Base-by-base conservation (phyloP, 441 rosid species). In the Erodium chrysanthum region DNA sequence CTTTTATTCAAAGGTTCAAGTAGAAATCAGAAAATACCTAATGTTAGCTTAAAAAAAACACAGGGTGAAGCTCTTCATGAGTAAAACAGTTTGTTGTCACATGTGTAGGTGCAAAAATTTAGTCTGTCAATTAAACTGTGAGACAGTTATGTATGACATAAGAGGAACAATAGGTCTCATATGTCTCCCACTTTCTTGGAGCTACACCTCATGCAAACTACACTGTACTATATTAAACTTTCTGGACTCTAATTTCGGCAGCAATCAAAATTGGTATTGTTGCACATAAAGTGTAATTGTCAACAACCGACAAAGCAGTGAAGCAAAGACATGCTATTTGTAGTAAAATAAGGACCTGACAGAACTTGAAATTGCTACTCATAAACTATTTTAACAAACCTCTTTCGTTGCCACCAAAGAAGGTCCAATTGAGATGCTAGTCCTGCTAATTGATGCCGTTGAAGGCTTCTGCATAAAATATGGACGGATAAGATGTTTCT, bases 401-500 rank as follows among this genome's bases (percentile, higher is more conserved):
- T 52, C 59, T 52, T 52, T 18, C 22, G 21, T 52, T 52, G 59
- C 59, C 20, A 52, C 59, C 21, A 52, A 52, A 14, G 59, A 52
- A 52, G 59, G 59, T 52, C 59, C 59, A 7, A 52, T 52, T 8
- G 59, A 17, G 59, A 52, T 52, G 11, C 59, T 7, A 52, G 59
- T 52, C 59, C 11, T 52, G 59, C 5, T 22, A 52, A 52, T 15
- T 17, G 22, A 52, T 52, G 22, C 21, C 15, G 59, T 52, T 52
- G 59, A 52, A 52, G 59, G 59, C 23, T 52, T 52, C 59, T 52
- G 59, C 59, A 52, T 52, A 18, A 52, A 48, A 48, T 7, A 7
- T 18, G 21, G 37, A 6, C 37, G 8, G 37, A 33, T 33, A 33
- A 33, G 37, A 33, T 6, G 37, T 33, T 33, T 33, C 5, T 29